phyloP scores from a whole-genome alignment of 352 stramenopile species.

The Pythium diclinum region DNA sequence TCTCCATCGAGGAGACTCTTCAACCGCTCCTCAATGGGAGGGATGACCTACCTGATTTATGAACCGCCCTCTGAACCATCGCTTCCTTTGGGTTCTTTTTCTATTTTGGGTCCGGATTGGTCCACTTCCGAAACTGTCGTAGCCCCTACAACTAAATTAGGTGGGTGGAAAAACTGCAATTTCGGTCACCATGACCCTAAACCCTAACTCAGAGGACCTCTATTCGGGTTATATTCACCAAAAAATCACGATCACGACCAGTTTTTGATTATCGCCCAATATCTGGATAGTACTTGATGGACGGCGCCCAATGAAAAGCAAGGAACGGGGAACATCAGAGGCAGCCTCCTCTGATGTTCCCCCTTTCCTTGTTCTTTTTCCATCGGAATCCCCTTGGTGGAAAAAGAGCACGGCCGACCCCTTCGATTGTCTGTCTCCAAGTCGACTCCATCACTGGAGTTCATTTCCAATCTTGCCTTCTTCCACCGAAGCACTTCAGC shows the following conservation, averaged over 20 bases:
- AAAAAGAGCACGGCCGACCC: no score
- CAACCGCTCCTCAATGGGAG: neutral
- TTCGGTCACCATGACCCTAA: neutral
- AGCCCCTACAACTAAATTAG: neutral
- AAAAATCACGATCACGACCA: neutral
- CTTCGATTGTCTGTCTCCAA: no score
- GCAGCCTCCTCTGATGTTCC: no score
- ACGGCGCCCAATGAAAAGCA: no score
- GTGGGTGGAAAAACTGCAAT: neutral
- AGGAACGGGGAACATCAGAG: no score
- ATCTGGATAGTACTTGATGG: neutral
- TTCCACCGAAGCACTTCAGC: neutral
- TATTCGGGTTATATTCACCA: neutral
- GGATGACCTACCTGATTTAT: neutral
- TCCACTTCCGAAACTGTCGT: neutral
- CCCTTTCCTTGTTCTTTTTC: neutral
- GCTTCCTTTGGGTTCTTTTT: neutral
- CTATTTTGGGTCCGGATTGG: neutral
- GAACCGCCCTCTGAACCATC: no score
- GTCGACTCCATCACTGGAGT: neutral
- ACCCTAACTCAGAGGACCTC: slow-evolving; percentile 7
- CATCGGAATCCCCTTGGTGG: neutral
- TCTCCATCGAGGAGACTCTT: no score
- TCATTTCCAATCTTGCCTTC: slow-evolving; percentile 11
- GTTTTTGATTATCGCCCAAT: no score